Base-by-base conservation (phyloP, 1,284 basidiomycete species). In the Microbotryum silenes-acaulis region DNA sequence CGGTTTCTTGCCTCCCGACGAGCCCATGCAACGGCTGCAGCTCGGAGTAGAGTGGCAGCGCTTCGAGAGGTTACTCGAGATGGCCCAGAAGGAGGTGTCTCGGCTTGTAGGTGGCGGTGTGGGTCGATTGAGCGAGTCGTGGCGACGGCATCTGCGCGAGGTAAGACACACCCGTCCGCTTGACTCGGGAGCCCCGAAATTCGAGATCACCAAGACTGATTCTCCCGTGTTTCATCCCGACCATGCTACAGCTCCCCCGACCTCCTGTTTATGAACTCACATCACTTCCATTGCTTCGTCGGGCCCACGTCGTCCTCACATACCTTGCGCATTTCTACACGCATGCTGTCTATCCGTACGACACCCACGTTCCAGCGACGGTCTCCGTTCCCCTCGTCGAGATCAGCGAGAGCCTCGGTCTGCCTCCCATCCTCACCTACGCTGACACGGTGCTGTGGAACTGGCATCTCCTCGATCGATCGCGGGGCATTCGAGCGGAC, bases 371-470 rank as follows among this genome's bases (percentile, higher is more conserved):
- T 51, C 92, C 91, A 20, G 77, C 80, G 0, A 79, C 85, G 1
- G 78, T 96, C 61, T 82, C 88, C 3, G 76, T 93, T 8, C 93
- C 91, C 0, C 81, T 91, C 31, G 81, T 91, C n/a, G 80, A 83
- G 66, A 80, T 92, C 27, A 89, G 85, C 23, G 76, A 80, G 0
- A 79, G 87, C 55, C 82, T 97, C 18, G 87, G 88, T 63, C 77
- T 97, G 1, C 92, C 94, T 0, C 92, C 93, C 0, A 81, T 97
- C 49, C 80, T 94, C 52, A 97, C 92, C 2, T 97, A 96, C 72
- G 88, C 92, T 14, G 92, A 94, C 74, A 88, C 87, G 33, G 92
- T 97, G 3, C 80, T 97, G 8, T 97, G 92, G 79, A 96, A 97
- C 73, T 96, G 90, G 89, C 75, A 58, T 16, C 65, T 74, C 47